Base-by-base conservation (phyloP, 495 filamentous ascomycete genomes). In the Trichoderma orchidacearum region DNA sequence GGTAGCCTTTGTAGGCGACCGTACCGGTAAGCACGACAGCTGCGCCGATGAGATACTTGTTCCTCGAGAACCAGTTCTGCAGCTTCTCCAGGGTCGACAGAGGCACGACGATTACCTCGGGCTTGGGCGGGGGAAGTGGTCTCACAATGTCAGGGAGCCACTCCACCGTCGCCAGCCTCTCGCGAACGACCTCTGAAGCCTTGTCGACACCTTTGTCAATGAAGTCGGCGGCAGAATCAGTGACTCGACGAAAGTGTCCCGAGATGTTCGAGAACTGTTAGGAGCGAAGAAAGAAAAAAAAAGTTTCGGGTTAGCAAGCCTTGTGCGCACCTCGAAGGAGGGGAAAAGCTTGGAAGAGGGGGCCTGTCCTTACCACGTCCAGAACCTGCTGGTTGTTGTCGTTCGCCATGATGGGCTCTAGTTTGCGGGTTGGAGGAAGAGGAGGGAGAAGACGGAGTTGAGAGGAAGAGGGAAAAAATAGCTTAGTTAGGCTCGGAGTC, bases 151-250 rank as follows among this genome's bases (percentile, higher is more conserved):
- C 74, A 48, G 87, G 86, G 12, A 91, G 69, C 86, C 87, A 91
- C 63, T 75, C 65, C 54, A 83, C 77, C 17, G 78, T 67, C 1
- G 82, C 76, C 35, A 91, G 66, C 0, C 78, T 72, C 35, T 88
- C 80, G 58, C 85, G 76, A 30, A 93, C 64, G 23, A 67, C 68
- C 12, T 70, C 71, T 21, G 90, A 83, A 31, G 85, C 81, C 54
- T 75, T 67, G 61, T 95, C 87, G 66, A 92, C 80, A 52, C 87
- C 77, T 45, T 76, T 76, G 65, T 96, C 86, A 67, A 95, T 80
- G 36, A 82, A 83, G 55, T 90, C 84, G 58, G 87, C 87, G 59
- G 87, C 80, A 29, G 84, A 71, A 60, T 72, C 68, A 5, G 84
- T 80, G 67, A 84, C 84, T 31, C 72, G 70, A 55, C 75, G 78